Evolutionary conservation across 257 asterid genomes (phyloP).

Genomic region (Verbena officinalis): DNA sequence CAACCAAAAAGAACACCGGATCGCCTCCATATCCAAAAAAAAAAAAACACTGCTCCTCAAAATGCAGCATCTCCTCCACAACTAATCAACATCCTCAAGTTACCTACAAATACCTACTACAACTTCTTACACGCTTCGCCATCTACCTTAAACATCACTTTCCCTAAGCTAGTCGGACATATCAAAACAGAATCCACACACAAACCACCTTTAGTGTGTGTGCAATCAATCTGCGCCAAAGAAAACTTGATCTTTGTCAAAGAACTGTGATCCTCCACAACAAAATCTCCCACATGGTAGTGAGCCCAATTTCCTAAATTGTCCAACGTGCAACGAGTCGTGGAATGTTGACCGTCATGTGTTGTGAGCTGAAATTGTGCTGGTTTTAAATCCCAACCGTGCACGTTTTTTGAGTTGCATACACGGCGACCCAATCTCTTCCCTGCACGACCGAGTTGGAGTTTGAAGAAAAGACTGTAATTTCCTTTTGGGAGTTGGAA

Average conservation of each 20-base stretch:
- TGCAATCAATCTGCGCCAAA: conserved; percentile 81
- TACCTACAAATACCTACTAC: neutral
- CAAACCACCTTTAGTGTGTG: conserved; percentile 88
- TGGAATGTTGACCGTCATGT: conserved; percentile 51
- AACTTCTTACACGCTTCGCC: conserved; percentile 33
- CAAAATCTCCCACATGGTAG: conserved; percentile 78
- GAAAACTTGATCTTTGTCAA: conserved; percentile 58
- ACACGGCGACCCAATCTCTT: conserved; percentile 61
- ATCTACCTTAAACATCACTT: conserved; percentile 36
- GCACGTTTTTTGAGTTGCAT: conserved; percentile 52
- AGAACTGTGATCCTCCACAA: conserved; percentile 41
- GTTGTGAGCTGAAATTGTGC: conserved; percentile 64
- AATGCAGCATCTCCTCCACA: neutral
- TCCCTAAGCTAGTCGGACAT: conserved; percentile 59
- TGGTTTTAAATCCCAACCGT: conserved; percentile 86
- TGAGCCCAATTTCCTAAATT: conserved; percentile 69
- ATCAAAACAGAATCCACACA: conserved; percentile 76
- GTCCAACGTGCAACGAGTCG: conserved; percentile 43
- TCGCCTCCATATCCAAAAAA: neutral
- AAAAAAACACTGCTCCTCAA: conserved; percentile 8
- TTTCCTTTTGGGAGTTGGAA: conserved; percentile 70
- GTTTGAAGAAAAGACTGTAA: conserved; percentile 78
- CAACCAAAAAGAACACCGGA: conserved; percentile 17
- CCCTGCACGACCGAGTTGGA: conserved; percentile 61
- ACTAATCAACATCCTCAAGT: conserved; percentile 9